Conservation (phyloP, 2,329 filamentous ascomycete species). For the Aureobasidium sp. region DNA sequence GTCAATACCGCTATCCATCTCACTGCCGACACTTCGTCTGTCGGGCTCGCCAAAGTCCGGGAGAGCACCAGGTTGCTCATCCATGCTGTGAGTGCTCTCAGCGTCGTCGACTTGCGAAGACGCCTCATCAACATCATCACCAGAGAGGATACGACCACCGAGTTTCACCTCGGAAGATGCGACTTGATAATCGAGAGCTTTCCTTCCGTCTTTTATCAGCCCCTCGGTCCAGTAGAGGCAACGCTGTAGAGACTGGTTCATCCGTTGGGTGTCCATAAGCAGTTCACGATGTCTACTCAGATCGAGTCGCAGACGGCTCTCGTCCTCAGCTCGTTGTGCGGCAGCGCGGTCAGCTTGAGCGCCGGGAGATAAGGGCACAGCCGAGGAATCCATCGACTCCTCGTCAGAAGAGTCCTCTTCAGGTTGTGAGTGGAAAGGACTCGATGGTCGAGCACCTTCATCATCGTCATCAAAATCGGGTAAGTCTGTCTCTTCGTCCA, state of each 20-base stretch:
- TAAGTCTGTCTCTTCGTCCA: conserved; percentile 27
- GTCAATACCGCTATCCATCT: conserved; percentile 25
- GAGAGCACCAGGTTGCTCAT: conserved; percentile 14
- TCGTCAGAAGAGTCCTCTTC: conserved; percentile 19
- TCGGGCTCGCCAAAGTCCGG: conserved; percentile 15
- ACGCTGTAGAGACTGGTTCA: conserved; percentile 86
- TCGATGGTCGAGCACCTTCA: conserved; percentile 20
- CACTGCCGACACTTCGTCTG: conserved; percentile 15
- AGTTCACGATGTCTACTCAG: conserved; percentile 82
- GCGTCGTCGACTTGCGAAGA: conserved; percentile 18
- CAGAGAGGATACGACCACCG: conserved; percentile 67
- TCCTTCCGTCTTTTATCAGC: conserved; percentile 79
- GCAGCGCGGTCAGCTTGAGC: conserved; percentile 35
- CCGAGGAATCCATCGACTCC: conserved; percentile 25
- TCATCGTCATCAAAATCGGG: conserved; percentile 26
- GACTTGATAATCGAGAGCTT: conserved; percentile 77
- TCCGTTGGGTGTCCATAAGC: conserved; percentile 81
- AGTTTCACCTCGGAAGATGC: conserved; percentile 70
- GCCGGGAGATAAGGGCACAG: conserved; percentile 21
- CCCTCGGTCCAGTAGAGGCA: conserved; percentile 87
- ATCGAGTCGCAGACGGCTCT: conserved; percentile 75
- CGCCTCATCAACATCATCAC: conserved; percentile 46
- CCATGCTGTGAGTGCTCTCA: conserved; percentile 18
- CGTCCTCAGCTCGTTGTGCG: conserved; percentile 61
- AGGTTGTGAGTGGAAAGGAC: conserved; percentile 14